Evolutionary conservation across 768 basidiomycete species (phyloP).

Genomic region (Rhizopogon roseolus): DNA sequence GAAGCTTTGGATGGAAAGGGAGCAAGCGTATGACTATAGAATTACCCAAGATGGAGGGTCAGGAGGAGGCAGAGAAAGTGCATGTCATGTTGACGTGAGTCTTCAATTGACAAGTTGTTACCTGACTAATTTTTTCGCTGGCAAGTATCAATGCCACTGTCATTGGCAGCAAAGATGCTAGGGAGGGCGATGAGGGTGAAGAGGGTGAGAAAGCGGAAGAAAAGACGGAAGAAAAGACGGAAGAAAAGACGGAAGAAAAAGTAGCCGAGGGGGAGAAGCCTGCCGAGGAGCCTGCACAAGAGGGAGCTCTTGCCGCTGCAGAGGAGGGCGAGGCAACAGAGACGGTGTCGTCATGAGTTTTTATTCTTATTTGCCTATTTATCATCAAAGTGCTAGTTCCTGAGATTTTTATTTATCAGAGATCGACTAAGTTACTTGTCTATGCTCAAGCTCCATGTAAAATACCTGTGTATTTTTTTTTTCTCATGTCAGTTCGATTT

Average conservation of each 20-base stretch:
- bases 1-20: conserved; percentile 86
- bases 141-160: conserved; percentile 76
- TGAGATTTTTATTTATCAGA: not conserved
- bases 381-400: not conserved
- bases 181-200: conserved; percentile 31
- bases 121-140: not conserved
- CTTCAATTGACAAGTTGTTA: not conserved
- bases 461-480: too few relatives aligned
- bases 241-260: conserved; percentile 23
- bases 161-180: conserved; percentile 58
- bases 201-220: conserved; percentile 23
- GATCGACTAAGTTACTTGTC: not conserved
- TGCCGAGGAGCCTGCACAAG: conserved; percentile 19
- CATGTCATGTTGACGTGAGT: conserved; percentile 72
- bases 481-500: too few relatives aligned
- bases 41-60: conserved; percentile 43
- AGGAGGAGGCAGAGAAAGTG: conserved; percentile 56
- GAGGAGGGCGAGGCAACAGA: conserved; percentile 12
- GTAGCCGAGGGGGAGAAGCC: conserved; percentile 12
- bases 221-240: conserved; percentile 21
- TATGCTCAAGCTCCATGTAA: too few relatives aligned
- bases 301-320: conserved; percentile 13
- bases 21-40: conserved; percentile 64
- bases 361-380: not conserved
- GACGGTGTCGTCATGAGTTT: conserved; percentile 2